Base-by-base conservation (phyloP, 1,139 yeast genomes). In the Pichia terricola region DNA sequence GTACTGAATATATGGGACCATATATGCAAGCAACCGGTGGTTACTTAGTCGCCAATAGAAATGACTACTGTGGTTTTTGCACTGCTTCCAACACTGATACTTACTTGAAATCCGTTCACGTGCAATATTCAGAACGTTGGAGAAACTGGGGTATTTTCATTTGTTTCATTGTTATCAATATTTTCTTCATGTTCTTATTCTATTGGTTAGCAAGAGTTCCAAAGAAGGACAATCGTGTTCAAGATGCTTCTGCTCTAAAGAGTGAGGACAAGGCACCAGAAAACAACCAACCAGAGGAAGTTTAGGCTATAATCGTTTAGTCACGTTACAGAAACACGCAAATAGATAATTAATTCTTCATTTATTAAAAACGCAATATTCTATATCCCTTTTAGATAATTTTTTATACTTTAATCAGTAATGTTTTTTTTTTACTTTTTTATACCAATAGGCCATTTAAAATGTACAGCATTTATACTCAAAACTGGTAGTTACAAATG, bases 91-190 rank as follows among this genome's bases (percentile, higher is more conserved):
- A 64, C 38, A 63, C 67, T 41, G 64, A 67, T 46, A 63, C 64
- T 37, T 61, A 57, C 39, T 67, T 70, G 59, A 49, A 50, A 28
- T 40, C 51, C 5, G 37, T 58, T 32, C 49, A 56, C 53, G 65
- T 58, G 4, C 53, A 66, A 37, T 65, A 66, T 45, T 52, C 62
- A 27, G 60, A 69, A 48, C 66, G 75, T 58, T 78, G 84, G 84
- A 67, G 81, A 54, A 72, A 79, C 59, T 68, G 73, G 56, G 84
- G 83, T 43, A 68, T 78, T 50, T 66, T 75, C 59, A 62, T 72
- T 62, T 72, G 66, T 35, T 77, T 67, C 55, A 65, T 72, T 44
- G 62, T 61, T 22, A 68, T 75, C 58, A 73, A 75, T 55, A 54
- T 67, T 35, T 37, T 60, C 7, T 57, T 58, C 5, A 64, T 74